Base-by-base conservation (phyloP, 768 basidiomycete genomes). In the Phanerodontia chrysosporium region DNA sequence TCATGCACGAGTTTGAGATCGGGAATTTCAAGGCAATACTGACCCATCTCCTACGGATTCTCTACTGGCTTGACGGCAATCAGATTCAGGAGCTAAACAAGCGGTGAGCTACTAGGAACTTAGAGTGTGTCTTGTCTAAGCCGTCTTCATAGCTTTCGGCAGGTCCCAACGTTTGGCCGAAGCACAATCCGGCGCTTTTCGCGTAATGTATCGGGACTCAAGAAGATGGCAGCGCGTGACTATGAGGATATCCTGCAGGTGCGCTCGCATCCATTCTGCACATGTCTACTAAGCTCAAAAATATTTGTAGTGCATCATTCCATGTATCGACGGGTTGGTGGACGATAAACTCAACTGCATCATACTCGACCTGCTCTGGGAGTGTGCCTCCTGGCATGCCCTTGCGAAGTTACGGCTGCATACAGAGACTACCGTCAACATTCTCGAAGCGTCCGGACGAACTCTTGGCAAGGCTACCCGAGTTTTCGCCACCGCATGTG, bases 361-460 rank as follows among this genome's bases (percentile, higher is more conserved):
- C 1, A 57, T 79, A 3, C 60, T 69, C 21, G 68, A 74, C 27
- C 59, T 78, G 0, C 63, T 80, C 1, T 80, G 72, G 59, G 46
- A 57, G 10, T 56, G 73, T 2, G 70, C 67, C 0, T 62, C 67
- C 13, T 77, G 76, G 77, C 78, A 78, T 62, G 70, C 68, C 0
- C 65, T 73, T 10, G 75, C 74, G 1, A 80, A 80, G 58, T 66
- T 79, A 1, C 69, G 72, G 7, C 49, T 77, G 54, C 78, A 79
- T 54, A 75, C 74, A 0, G 69, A 75, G 9, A 24, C 58, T 0
- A 73, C 76, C 2, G 58, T 80, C 0, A 21, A 36, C 0, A n/a
- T 65, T 22, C 61, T 76, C 2, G 62, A 70, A 10, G 7, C 10
- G 1, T 51, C 58, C 0, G 77, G 74, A 16, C 53, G 13, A 0